Evolutionary conservation across 768 basidiomycete species (phyloP), one percentile per base, ranked within the genome.

Genomic region (Pleurotus tuber-regium): DNA sequence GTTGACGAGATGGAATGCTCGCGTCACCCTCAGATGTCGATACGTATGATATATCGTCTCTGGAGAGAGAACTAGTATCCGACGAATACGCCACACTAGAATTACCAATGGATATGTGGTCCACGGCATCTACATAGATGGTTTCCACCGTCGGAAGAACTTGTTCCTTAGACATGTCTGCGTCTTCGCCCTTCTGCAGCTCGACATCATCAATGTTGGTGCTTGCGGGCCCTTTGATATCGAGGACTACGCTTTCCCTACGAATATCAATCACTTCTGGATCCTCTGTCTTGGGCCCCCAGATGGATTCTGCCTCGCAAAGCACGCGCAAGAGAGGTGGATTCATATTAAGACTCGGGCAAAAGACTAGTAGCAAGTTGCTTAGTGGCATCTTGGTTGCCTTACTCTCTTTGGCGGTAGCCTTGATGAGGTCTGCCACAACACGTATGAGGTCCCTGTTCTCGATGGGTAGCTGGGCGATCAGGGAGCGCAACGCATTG

Each of bases 311-410:
- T 7, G 78, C 77, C 63, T 92, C 89, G 59, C 89, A 89, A 2
- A 93, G 66, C 25, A 85, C 78, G 55, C 86, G 78, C 58, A 93
- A 66, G 23, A 92, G 62, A 1, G 84, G 75, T 12, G 89, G 88
- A 52, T 73, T 88, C 82, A 94, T 86, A 61, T 79, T 83, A 62
- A 94, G 66, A 63, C 84, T 92, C 5, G 94, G 95, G 55, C 89
- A 93, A 63, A 98, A 85, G 43, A 96, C 87, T 28, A 95, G 71
- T 42, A 95, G 71, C 58, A 98, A 66, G 61, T 97, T 97, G 65
- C 87, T 87, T 57, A 97, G 67, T 2, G 92, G 91, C 94, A 98
- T 98, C 70, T 91, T 92, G 29, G 92, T 98, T 59, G 83, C 80
- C 56, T 77, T 78, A 60, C 77, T 76, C 55, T 80, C 76, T 50